Evolutionary conservation across 2,329 filamentous ascomycete species (phyloP).

Genomic region (Claviceps sp.): DNA sequence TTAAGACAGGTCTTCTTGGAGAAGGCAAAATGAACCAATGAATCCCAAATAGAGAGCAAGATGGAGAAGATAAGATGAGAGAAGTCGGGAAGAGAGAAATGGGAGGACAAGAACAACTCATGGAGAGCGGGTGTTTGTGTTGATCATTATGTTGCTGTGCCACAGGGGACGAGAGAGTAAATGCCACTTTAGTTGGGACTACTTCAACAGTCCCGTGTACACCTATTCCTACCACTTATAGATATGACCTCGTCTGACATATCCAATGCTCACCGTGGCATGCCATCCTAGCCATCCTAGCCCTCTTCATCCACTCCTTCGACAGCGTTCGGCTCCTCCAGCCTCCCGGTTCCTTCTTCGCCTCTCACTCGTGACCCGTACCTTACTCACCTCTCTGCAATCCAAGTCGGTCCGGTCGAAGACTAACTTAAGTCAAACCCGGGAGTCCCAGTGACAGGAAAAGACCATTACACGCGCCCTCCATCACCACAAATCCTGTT

Average conservation of each 20-base stretch:
- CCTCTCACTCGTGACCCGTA: too few relatives aligned
- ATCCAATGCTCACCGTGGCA: neutral
- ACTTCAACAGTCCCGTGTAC: constrained; percentile 8
- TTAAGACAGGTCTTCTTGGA: neutral
- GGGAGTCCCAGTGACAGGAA: too few relatives aligned
- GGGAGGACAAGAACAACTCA: neutral
- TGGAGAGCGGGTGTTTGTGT: neutral
- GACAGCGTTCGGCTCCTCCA: too few relatives aligned
- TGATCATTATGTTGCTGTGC: neutral
- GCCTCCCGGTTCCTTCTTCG: too few relatives aligned
- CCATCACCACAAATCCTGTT: too few relatives aligned
- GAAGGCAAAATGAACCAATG: neutral
- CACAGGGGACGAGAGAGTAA: neutral
- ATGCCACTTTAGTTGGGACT: neutral
- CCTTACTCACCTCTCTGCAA: too few relatives aligned
- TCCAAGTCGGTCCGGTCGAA: too few relatives aligned
- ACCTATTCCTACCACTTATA: constrained; percentile 8
- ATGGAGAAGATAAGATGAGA: neutral
- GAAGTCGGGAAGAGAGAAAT: neutral
- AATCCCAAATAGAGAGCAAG: neutral
- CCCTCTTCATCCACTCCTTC: neutral
- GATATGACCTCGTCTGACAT: constrained; percentile 6
- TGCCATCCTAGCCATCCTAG: neutral
- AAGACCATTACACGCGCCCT: too few relatives aligned
- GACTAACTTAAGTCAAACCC: too few relatives aligned